These are phyloP conservation scores for Pyrus hybrid DNA, from an alignment of 331 rosid species.

Conservation along the genomic window DNA sequence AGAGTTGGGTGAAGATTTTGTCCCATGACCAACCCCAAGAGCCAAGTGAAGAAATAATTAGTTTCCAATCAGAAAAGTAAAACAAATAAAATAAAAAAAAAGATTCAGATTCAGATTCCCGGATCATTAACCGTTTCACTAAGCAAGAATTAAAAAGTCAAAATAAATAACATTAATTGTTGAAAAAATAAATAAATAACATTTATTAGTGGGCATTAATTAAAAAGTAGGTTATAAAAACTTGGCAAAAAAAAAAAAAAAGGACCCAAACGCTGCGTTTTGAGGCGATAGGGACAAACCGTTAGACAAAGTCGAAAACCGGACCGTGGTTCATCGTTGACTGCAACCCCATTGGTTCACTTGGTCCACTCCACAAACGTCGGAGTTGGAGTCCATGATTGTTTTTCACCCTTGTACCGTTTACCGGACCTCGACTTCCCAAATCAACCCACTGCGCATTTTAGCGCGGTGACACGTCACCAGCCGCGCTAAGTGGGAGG, in stretches of 20 bases:
- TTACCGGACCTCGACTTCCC: neutral
- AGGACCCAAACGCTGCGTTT: neutral
- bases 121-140: no score
- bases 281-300: neutral
- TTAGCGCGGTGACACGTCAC: neutral
- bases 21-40: neutral
- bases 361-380: conserved; percentile 6
- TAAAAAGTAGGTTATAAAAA: neutral
- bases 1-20: neutral
- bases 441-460: neutral
- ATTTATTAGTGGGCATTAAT: neutral
- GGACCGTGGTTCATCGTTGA: neutral
- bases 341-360: neutral
- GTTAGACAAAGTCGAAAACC: neutral
- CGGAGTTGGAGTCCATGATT: neutral
- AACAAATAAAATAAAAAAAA: no score
- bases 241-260: neutral
- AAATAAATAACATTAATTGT: neutral
- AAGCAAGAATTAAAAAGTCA: no score
- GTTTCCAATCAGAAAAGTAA: no score
- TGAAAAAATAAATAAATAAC: neutral
- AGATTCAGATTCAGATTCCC: neutral
- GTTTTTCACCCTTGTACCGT: neutral
- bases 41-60: neutral
- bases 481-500: neutral